These are phyloP conservation scores for Hordeum marinum DNA, from an alignment of 176 grass and related monocot species.

Conservation along the genomic window DNA sequence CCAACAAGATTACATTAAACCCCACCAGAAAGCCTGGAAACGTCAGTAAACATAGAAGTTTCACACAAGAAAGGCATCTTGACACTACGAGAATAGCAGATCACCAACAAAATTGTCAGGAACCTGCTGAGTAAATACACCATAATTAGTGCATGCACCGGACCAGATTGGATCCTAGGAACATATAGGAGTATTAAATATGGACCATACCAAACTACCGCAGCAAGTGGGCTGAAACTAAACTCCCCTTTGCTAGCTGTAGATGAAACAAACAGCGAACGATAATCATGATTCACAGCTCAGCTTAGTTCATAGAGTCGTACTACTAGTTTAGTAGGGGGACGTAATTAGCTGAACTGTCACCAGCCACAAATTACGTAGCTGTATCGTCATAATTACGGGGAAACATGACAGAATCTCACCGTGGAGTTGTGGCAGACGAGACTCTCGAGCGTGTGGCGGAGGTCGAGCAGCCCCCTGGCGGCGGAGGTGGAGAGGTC, in stretches of 20 bases:
- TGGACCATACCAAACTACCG: neutral
- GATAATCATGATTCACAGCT: slow-evolving; percentile 8
- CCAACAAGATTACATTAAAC: neutral
- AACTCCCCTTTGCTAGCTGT: neutral
- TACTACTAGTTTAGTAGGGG: slow-evolving; percentile 1
- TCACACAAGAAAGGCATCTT: neutral
- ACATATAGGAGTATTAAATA: slow-evolving; percentile 3
- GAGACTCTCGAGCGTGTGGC: slow-evolving; percentile 77
- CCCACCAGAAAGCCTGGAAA: neutral
- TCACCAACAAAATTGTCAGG: slow-evolving; percentile 1
- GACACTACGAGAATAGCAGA: neutral
- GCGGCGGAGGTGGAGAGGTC: slow-evolving; percentile 74
- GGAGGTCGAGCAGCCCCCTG: slow-evolving; percentile 77
- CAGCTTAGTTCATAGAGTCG: neutral
- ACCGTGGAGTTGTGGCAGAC: slow-evolving; percentile 89
- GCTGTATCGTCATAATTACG: neutral
- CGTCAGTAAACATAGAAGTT: neutral
- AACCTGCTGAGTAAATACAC: slow-evolving; percentile 1
- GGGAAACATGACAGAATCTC: neutral
- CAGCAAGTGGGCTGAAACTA: slow-evolving; percentile 13
- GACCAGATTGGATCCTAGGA: slow-evolving; percentile 31
- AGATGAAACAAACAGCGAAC: slow-evolving; percentile 26
- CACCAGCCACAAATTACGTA: neutral
- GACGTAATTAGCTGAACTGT: neutral
- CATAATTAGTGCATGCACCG: neutral